Base-by-base conservation (phyloP, 2,329 filamentous ascomycete species). In the Phaeomoniella chlamydospora region DNA sequence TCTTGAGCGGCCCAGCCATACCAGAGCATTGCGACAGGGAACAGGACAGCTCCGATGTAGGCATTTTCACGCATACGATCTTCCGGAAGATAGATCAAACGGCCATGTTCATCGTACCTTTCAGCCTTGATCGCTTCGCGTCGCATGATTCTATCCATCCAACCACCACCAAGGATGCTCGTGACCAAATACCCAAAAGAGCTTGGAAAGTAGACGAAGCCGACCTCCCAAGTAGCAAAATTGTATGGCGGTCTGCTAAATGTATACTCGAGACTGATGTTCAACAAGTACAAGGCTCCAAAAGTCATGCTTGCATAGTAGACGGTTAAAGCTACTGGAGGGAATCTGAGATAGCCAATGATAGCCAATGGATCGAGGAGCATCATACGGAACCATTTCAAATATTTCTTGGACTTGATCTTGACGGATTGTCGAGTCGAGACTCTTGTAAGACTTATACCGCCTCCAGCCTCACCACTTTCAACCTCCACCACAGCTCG, bases 61-160 rank as follows among this genome's bases (percentile, higher is more conserved):
- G 80, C 79, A 50, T 92, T 90, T 51, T 88, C 80, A 31, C 77
- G 67, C 72, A 90, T 82, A 10, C 84, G 71, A 53, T 92, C 84
- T 56, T 90, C 84, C 0, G 84, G 84, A 2, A 74, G 63, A 49
- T 74, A 80, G 6, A 83, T 59, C 14, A 84, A 61, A 39, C 68
- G 70, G 11, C 81, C 82, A 26, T 71, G 56, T 22, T 67, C 68
- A 45, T 84, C 80, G 47, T 77, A 80, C 15, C 81, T 65, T 10
- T 72, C 73, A 0, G 79, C 80, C 43, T 68, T 76, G n/a, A 60
- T 62, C 1, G 84, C 84, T 54, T 84, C 78, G 14, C 80, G 71
- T 18, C 72, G 66, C 84, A 90, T 90, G 55, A 90, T 88, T 13
- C 57, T 58, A 52, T 92, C 84, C 46, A 82, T 78, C 84, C 83